These are phyloP conservation scores for Paradendryphiella salina DNA, from an alignment of 2,329 filamentous ascomycete species.

Conservation along the genomic window DNA sequence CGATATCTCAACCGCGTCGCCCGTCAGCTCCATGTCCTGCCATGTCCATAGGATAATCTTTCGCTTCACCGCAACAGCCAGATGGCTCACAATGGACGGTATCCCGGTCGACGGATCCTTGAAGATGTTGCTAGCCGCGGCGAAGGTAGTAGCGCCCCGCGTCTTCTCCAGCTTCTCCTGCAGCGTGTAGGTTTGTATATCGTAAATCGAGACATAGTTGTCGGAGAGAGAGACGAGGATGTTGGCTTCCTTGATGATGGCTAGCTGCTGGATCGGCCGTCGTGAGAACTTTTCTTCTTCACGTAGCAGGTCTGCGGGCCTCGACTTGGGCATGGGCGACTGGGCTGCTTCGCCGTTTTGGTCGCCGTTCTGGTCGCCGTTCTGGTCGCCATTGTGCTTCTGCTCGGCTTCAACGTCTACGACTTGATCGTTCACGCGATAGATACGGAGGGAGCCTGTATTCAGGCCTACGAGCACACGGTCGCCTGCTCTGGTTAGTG, in stretches of 20 bases:
- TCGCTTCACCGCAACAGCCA: slow-evolving; percentile 92
- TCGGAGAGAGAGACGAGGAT: slow-evolving; percentile 89
- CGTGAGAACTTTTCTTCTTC: slow-evolving; percentile 94
- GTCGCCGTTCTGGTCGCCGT: slow-evolving; percentile 37
- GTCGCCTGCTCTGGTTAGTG: slow-evolving; percentile 64
- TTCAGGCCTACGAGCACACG: slow-evolving; percentile 89
- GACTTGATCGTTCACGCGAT: slow-evolving; percentile 76
- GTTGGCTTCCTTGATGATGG: slow-evolving; percentile 92
- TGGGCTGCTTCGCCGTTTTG: slow-evolving; percentile 50
- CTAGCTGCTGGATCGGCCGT: slow-evolving; percentile 87
- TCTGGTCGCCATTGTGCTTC: slow-evolving; percentile 34
- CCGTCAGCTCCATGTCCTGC: slow-evolving; percentile 87
- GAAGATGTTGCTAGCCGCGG: slow-evolving; percentile 92
- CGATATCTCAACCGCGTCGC: slow-evolving; percentile 74
- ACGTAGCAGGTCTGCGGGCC: slow-evolving; percentile 77
- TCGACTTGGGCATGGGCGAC: slow-evolving; percentile 41
- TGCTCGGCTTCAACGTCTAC: slow-evolving; percentile 48
- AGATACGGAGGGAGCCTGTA: slow-evolving; percentile 84
- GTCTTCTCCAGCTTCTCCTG: slow-evolving; percentile 80
- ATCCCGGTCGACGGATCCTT: slow-evolving; percentile 86
- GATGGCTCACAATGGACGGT: slow-evolving; percentile 85
- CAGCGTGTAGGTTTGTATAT: slow-evolving; percentile 80
- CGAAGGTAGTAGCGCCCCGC: slow-evolving; percentile 86
- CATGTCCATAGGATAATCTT: slow-evolving; percentile 90
- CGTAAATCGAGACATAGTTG: slow-evolving; percentile 84